Evolutionary conservation across 768 basidiomycete species (phyloP), one percentile per base, ranked within the genome.

Genomic region (Leccinum sublutescens): DNA sequence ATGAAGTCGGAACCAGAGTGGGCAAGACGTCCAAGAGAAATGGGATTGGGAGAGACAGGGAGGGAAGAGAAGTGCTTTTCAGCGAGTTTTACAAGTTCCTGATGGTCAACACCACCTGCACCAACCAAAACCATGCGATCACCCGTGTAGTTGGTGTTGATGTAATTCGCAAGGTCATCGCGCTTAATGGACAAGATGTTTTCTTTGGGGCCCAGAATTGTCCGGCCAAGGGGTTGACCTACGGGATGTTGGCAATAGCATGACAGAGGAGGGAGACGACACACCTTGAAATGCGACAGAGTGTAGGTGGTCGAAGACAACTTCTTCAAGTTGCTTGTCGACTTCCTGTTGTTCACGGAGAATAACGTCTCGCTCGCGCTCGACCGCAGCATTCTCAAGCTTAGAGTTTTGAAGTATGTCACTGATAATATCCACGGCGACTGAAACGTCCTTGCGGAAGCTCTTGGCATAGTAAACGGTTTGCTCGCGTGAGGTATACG

Each of bases 111-210:
- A 63, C 95, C 96, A 58, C 97, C 97, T 53, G 96, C 86, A 58
- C 96, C 97, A 65, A 97, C 96, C 61, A 99, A 89, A 61, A 97
- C 95, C 94, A 99, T 98, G 61, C 96, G 93, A 79, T 99, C 96
- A 48, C 95, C 88, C 54, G 93, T 96, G 79, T 98, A 98, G 82
- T 99, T 98, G 66, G 89, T 95, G 75, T 93, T 86, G 79, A 98
- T 98, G 79, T 98, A 99, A 23, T 80, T 82, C 21, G 82, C 75
- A 47, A 99, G 87, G 75, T 98, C 95, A 64, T 91, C 86, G 51
- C 89, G 88, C 74, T 87, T 86, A 79, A 99, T 95, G 58, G 96
- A 97, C 62, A 96, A 81, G 68, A 99, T 98, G 80, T 98, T 97
- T 60, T 84, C 82, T 76, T 94, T 95, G 54, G 97, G 95, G 4